phyloP scores from a whole-genome alignment of 2,329 filamentous ascomycete genomes.

The Samsoniella hepiali region DNA sequence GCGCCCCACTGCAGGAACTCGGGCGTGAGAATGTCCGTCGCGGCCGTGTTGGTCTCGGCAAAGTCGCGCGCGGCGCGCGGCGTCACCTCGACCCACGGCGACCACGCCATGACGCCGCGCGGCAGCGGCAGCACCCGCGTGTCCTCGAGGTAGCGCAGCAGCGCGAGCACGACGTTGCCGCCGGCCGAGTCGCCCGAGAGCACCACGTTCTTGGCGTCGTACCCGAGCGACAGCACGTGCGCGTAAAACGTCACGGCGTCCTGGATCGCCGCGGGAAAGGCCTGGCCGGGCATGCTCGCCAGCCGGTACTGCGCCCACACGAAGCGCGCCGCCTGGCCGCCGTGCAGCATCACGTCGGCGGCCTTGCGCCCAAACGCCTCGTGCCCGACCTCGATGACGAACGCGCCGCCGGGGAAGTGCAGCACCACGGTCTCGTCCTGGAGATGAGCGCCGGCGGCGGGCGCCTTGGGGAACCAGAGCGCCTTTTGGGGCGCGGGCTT shows the following conservation, averaged over 20 bases:
- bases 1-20: constrained; percentile 17
- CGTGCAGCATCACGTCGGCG: constrained; percentile 23
- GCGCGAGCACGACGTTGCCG: constrained; percentile 28
- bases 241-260: constrained; percentile 31
- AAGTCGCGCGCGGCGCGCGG: constrained; percentile 7
- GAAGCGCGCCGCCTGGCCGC: constrained; percentile 23
- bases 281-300: constrained; percentile 22
- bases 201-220: constrained; percentile 26
- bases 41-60: neutral
- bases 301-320: constrained; percentile 31
- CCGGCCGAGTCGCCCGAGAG: constrained; percentile 33
- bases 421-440: constrained; percentile 22
- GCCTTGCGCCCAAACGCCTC: constrained; percentile 26
- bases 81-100: constrained; percentile 17
- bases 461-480: constrained; percentile 14
- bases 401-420: constrained; percentile 32
- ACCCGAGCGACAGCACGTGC: constrained; percentile 24
- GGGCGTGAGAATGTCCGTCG: neutral
- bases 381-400: constrained; percentile 29
- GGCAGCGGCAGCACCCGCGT: constrained; percentile 8
- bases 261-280: constrained; percentile 30
- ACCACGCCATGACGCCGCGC: constrained; percentile 10
- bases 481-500: neutral
- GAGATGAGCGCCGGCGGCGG: neutral
- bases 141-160: constrained; percentile 29